A percentile compares a stretch with the other conserved stretches of the same genome.
Evolutionary conservation across 2,329 filamentous ascomycete species (phyloP).

Genomic region (Alternaria incomplexa): DNA sequence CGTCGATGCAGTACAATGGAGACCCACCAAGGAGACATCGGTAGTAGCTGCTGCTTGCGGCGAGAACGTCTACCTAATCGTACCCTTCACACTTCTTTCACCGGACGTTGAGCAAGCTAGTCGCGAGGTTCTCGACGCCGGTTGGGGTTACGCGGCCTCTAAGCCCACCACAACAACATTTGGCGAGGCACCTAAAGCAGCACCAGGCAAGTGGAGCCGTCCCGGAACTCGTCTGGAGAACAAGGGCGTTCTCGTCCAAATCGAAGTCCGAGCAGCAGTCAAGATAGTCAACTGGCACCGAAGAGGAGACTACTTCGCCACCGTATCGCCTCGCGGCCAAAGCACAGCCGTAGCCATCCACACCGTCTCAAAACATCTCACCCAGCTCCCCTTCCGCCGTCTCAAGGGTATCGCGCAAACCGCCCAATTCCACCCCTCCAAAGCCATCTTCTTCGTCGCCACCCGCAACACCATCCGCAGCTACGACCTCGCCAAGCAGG

Average conservation of each 20-base stretch:
- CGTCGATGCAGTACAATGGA: slow-evolving; percentile 88
- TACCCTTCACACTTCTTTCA: slow-evolving; percentile 70
- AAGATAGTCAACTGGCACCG: slow-evolving; percentile 95
- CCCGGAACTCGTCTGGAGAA: slow-evolving; percentile 76
- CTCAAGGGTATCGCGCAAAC: slow-evolving; percentile 80
- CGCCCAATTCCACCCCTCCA: slow-evolving; percentile 91
- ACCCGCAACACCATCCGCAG: slow-evolving; percentile 91
- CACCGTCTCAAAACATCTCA: slow-evolving; percentile 91
- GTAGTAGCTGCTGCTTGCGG: slow-evolving; percentile 84
- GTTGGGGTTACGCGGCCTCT: slow-evolving; percentile 90
- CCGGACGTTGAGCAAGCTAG: slow-evolving; percentile 77
- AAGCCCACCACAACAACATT: slow-evolving; percentile 60
- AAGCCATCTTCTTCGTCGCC: slow-evolving; percentile 93
- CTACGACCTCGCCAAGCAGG: slow-evolving; percentile 91
- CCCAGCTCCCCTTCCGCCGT: slow-evolving; percentile 89
- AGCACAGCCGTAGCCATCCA: slow-evolving; percentile 88
- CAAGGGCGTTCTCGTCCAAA: slow-evolving; percentile 78
- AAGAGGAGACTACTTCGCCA: slow-evolving; percentile 91
- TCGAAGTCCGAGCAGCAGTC: slow-evolving; percentile 78
- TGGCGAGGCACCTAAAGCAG: slow-evolving; percentile 69
- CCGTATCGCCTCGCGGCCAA: slow-evolving; percentile 81
- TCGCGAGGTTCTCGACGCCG: slow-evolving; percentile 78
- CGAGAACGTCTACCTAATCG: slow-evolving; percentile 83
- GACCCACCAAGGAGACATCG: slow-evolving; percentile 79
- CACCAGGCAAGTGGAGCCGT: slow-evolving; percentile 81